Evolutionary conservation across 2,329 filamentous ascomycete species (phyloP).

Genomic region (Onygenales sp.): DNA sequence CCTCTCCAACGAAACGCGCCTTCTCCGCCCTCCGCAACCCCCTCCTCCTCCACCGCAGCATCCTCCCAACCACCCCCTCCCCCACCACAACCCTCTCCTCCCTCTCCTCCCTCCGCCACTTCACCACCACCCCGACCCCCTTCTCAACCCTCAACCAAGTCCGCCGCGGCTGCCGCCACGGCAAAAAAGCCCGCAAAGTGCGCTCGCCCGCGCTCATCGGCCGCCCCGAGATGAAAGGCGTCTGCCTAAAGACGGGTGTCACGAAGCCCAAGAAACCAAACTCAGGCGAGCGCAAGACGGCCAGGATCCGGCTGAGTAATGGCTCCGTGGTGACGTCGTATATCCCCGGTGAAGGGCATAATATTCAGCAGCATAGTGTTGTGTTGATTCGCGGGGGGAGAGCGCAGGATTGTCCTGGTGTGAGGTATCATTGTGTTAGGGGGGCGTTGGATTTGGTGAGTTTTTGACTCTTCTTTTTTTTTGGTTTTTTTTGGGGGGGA

Average conservation of each 20-base stretch:
- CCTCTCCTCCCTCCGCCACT: slow-evolving; percentile 27
- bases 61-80: slow-evolving; percentile 5
- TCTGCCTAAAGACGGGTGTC: slow-evolving; percentile 88
- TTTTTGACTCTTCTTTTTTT: slow-evolving; percentile 22
- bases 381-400: slow-evolving; percentile 90
- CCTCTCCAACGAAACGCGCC: slow-evolving; percentile 18
- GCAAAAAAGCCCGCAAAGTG: slow-evolving; percentile 73
- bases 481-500: slow-evolving; percentile 5
- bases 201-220: slow-evolving; percentile 74
- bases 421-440: slow-evolving; percentile 87
- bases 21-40: slow-evolving; percentile 17
- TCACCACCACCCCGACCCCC: slow-evolving; percentile 49
- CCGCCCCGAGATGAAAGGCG: slow-evolving; percentile 82
- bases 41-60: background rate
- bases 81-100: background rate
- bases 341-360: slow-evolving; percentile 94
- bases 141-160: slow-evolving; percentile 66
- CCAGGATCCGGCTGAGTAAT: slow-evolving; percentile 77
- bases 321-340: slow-evolving; percentile 85
- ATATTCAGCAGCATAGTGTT: slow-evolving; percentile 97
- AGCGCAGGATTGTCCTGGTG: slow-evolving; percentile 95
- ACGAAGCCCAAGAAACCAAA: slow-evolving; percentile 98
- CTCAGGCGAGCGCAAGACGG: slow-evolving; percentile 92
- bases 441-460: slow-evolving; percentile 87
- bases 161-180: slow-evolving; percentile 63